Conservation (phyloP, 192 early-diverging fungal species). For the Irineochytrium annulatum region DNA sequence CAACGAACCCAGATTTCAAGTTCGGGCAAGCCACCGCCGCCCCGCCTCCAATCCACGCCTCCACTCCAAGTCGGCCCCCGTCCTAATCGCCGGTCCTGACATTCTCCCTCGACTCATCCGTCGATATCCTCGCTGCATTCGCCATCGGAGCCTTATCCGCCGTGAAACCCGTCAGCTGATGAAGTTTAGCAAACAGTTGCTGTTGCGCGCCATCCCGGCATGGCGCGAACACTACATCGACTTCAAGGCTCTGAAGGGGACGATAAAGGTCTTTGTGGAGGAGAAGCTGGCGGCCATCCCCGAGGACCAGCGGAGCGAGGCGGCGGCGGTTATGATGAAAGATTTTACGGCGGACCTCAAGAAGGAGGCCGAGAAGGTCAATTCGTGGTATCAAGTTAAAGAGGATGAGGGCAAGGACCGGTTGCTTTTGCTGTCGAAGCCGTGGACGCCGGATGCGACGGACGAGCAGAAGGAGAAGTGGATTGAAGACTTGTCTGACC, state of each 20-base stretch:
- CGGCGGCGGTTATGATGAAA: neutral
- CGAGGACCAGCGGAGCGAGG: neutral
- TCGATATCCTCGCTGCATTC: too few relatives aligned
- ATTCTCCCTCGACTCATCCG: too few relatives aligned
- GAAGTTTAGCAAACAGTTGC: constrained; percentile 9
- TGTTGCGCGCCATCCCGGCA: constrained; percentile 1
- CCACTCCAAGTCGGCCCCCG: too few relatives aligned
- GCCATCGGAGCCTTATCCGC: too few relatives aligned
- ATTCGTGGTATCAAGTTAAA: neutral
- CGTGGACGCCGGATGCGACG: neutral
- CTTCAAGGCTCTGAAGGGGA: constrained; percentile 7
- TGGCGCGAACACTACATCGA: constrained; percentile 7
- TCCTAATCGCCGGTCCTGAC: too few relatives aligned
- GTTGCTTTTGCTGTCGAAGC: neutral
- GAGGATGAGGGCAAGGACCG: neutral
- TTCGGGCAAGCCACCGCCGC: too few relatives aligned
- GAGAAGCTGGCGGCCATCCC: neutral
- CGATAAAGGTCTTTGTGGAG: constrained; percentile 1
- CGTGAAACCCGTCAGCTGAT: too few relatives aligned
- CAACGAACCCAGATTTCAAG: too few relatives aligned
- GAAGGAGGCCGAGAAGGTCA: constrained; percentile 3
- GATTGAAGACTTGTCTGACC: constrained; percentile 8
- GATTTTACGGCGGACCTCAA: neutral
- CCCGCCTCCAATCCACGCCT: too few relatives aligned
- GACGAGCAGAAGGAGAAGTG: constrained; percentile 2